Evolutionary conservation across 169 alveolate genomes (phyloP).

Genomic region (Sarcocystis neurona): DNA sequence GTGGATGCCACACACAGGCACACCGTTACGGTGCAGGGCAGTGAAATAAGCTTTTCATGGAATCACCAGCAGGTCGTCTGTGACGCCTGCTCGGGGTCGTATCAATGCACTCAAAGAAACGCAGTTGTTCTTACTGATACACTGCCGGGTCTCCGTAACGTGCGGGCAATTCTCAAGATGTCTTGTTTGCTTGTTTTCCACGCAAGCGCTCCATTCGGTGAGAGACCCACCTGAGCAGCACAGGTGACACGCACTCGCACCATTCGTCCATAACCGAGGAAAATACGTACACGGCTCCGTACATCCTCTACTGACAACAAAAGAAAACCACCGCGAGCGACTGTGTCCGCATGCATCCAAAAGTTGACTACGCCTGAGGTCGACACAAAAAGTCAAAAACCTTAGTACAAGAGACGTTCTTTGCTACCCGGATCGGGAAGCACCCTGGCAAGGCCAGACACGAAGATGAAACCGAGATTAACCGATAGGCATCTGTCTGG

Average conservation of each 20-base stretch:
- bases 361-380: background rate
- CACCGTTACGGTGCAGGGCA: too few species aligned
- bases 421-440: too few species aligned
- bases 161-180: conserved; percentile 30
- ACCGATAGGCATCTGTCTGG: too few species aligned
- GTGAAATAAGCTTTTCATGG: too few species aligned
- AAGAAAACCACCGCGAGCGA: background rate
- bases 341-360: background rate
- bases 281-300: background rate
- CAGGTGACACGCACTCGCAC: background rate
- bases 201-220: conserved; percentile 38
- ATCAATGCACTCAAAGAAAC: background rate
- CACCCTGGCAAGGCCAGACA: too few species aligned
- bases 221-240: conserved; percentile 37
- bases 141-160: background rate
- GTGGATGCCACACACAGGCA: too few species aligned
- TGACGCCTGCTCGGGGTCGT: too few species aligned
- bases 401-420: background rate
- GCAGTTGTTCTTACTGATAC: conserved; percentile 13
- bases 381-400: background rate
- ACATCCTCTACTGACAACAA: background rate
- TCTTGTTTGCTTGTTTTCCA: conserved; percentile 17
- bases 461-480: too few species aligned
- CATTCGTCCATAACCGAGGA: background rate
- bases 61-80: too few species aligned